Evolutionary conservation across 208 protist genomes (phyloP), one percentile per base, ranked within the genome.

Genomic region (Acanthamoeba lenticulata): DNA sequence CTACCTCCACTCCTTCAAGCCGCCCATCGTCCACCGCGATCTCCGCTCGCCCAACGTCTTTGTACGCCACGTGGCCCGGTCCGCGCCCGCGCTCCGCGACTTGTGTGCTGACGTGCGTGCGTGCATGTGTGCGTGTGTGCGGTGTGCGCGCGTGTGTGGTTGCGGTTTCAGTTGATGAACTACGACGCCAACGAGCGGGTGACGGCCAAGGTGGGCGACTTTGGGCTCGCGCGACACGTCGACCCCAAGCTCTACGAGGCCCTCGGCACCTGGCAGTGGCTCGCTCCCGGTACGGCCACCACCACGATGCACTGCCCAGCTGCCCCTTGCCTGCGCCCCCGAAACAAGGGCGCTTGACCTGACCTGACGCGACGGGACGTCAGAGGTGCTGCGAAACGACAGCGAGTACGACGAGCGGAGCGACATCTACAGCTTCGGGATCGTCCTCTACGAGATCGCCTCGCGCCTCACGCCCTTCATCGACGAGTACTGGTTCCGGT

Each of bases 11-110:
- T 62, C 52, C n/a, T 65, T 60, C 79, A 89, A 29, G 55, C 91
- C 91, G 24, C 95, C 95, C 4, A 95, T 96, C 52, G 86, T 96
- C 9, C 95, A 96, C 89, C 47, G 95, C 65, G 95, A 96, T 94
- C 40, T 96, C 32, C 79, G 94, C 38, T 85, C 52, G 5, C 95
- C 94, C 45, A 96, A 96, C 32, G 86, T 96, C 55, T 95, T 95
- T 36, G 65, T 95, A 36, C 44, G 81, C 13, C 0, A n/a, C n/a
- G n/a, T n/a, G n/a, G n/a, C n/a, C n/a, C n/a, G n/a, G n/a, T n/a
- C n/a, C n/a, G n/a, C n/a, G n/a, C n/a, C n/a, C n/a, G n/a, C n/a
- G n/a, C n/a, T n/a, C n/a, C n/a, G 17, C 55, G 1, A 17, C 19
- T 52, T 55, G 47, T 9, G 49, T 55, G 49, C 24, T 21, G 49